Conservation (phyloP, 352 stramenopile genomes). For the Thalassiosira ordinaria region DNA sequence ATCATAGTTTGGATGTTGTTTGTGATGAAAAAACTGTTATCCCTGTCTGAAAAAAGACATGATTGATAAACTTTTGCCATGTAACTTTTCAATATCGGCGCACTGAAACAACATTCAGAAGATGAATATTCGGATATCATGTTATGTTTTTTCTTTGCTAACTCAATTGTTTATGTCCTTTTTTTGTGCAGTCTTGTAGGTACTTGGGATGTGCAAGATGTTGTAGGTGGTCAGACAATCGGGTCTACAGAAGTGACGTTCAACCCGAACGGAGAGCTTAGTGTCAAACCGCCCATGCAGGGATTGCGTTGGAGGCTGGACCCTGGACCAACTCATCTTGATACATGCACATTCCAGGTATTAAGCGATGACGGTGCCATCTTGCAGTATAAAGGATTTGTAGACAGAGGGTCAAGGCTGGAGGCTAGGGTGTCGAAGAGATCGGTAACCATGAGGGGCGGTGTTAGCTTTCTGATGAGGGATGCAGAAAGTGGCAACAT, state of each 20-base stretch:
- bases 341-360: constrained; percentile 87
- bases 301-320: constrained; percentile 82
- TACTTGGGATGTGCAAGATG: constrained; percentile 80
- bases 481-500: constrained; percentile 55
- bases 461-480: constrained; percentile 84
- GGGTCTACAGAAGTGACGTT: constrained; percentile 74
- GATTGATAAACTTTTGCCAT: too few species aligned
- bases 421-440: constrained; percentile 81
- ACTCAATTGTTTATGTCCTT: not conserved
- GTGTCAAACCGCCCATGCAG: constrained; percentile 69
- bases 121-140: not conserved
- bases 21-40: too few species aligned
- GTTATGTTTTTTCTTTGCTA: constrained; percentile 17
- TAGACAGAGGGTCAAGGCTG: constrained; percentile 82
- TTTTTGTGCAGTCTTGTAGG: constrained; percentile 68
- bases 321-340: constrained; percentile 83
- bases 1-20: too few species aligned
- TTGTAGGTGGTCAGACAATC: constrained; percentile 77
- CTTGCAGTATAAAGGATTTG: constrained; percentile 84
- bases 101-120: too few species aligned
- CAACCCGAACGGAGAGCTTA: constrained; percentile 67
- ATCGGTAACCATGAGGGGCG: constrained; percentile 76
- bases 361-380: constrained; percentile 79
- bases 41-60: too few species aligned
- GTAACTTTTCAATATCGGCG: too few species aligned